Evolutionary conservation across 2,329 filamentous ascomycete genomes (phyloP), one percentile per base, ranked within the genome.

Genomic region (Paradendryphiella salina): DNA sequence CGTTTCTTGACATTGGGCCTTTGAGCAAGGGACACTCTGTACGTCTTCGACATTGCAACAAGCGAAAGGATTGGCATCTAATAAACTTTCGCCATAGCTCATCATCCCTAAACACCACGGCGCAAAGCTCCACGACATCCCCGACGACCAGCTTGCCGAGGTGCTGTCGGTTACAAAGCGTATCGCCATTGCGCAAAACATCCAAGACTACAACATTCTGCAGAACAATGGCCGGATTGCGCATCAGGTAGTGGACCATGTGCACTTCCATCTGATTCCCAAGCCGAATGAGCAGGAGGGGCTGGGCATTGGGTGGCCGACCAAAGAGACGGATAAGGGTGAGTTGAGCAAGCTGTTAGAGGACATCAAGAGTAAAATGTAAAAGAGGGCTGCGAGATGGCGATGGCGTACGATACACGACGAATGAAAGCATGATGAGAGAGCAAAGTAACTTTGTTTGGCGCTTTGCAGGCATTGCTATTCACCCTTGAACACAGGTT

Each of bases 231-330:
- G 94, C 44, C 80, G 83, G 17, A 83, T 93, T 66, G 94, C 94
- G 14, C 94, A 99, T 75, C 94, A 97, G 77, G 80, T 88, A 58
- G 93, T 99, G 56, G 88, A 90, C 62, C 94, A 99, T 77, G 93
- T 95, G 61, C 92, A 96, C 73, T 93, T 99, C 75, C 94, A 99
- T 71, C 87, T 97, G 85, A 99, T 99, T 57, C 94, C 94, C 29
- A 99, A 99, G 80, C 93, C 94, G 43, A 95, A 90, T 67, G 79
- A 86, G 65, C 69, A 79, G 29, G 89, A 97, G 72, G 94, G 94
- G 5, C 78, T 99, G 43, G 85, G 82, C 4, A 81, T 97, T 61
- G 73, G 76, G 28, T 99, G 94, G 94, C 90, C 92, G 15, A 79
- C 85, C 57, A 82, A 89, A 75, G 74, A 79, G 54, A 82, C 82